Percentiles rank a stretch among this genome's conserved stretches.
Evolutionary conservation across 352 stramenopile species (phyloP).

Genomic region (Globisporangium mamillatum): DNA sequence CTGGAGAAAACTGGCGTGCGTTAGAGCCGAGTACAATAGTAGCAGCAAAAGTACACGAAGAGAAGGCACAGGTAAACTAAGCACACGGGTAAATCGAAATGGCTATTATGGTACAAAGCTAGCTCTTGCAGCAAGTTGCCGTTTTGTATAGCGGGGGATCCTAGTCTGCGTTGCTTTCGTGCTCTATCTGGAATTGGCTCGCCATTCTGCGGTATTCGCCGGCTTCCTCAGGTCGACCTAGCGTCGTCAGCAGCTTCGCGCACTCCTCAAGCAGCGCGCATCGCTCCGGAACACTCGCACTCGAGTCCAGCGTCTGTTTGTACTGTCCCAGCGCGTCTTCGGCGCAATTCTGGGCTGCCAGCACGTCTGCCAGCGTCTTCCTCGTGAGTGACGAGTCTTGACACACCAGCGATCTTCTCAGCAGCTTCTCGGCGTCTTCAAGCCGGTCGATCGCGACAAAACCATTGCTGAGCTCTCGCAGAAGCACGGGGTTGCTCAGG

Average conservation of each 20-base stretch:
- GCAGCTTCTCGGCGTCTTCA: slow-evolving; percentile 63
- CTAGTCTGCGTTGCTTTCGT: slow-evolving; percentile 5
- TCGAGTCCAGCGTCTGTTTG: slow-evolving; percentile 47
- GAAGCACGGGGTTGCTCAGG: slow-evolving; percentile 54
- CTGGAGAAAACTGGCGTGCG: slow-evolving; percentile 12
- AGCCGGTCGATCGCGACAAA: slow-evolving; percentile 78
- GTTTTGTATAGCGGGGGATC: not conserved
- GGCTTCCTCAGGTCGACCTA: slow-evolving; percentile 69
- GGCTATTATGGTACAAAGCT: slow-evolving; percentile 13
- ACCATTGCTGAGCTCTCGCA: slow-evolving; percentile 78
- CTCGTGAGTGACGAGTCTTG: slow-evolving; percentile 75
- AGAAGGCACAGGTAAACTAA: not conserved
- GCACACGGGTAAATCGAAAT: not conserved
- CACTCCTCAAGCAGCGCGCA: slow-evolving; percentile 57
- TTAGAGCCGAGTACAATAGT: not conserved
- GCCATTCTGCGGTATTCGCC: slow-evolving; percentile 62
- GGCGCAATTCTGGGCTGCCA: slow-evolving; percentile 76
- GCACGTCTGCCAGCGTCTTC: slow-evolving; percentile 75
- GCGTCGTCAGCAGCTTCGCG: slow-evolving; percentile 57
- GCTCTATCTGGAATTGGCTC: slow-evolving; percentile 34
- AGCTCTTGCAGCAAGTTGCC: not conserved
- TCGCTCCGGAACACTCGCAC: slow-evolving; percentile 36
- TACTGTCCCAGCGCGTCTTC: slow-evolving; percentile 74
- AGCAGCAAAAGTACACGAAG: not conserved
- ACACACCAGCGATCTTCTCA: slow-evolving; percentile 58